phyloP scores from a whole-genome alignment of 345 rosid species.

The Murraya koenigii region DNA sequence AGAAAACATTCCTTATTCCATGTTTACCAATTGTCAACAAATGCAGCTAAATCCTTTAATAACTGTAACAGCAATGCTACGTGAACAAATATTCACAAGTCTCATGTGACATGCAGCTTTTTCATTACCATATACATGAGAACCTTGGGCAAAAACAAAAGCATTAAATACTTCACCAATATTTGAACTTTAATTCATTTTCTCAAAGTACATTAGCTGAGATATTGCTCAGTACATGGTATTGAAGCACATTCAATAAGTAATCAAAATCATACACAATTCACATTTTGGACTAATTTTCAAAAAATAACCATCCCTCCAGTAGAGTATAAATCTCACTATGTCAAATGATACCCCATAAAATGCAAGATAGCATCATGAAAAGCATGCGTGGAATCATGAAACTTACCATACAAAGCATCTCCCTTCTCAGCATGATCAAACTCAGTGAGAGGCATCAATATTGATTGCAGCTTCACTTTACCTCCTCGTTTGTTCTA shows the following conservation, averaged over 20 bases:
- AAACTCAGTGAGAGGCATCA: constrained; percentile 71
- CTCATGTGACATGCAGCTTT: not conserved
- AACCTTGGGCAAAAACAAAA: not conserved
- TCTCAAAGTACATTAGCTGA: not conserved
- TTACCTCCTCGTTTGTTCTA: constrained; percentile 93
- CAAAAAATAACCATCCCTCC: not conserved
- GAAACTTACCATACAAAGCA: constrained; percentile 71
- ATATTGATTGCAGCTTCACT: constrained; percentile 70
- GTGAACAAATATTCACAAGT: not conserved
- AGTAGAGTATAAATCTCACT: not conserved
- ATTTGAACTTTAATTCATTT: not conserved
- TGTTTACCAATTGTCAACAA: not conserved
- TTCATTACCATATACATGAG: not conserved
- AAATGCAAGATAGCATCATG: not conserved
- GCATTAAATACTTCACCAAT: not conserved
- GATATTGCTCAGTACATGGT: not conserved
- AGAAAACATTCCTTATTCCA: not conserved
- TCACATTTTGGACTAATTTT: not conserved
- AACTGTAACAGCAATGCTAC: not conserved
- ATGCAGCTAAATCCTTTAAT: not conserved
- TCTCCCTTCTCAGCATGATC: constrained; percentile 93
- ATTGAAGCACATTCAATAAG: not conserved
- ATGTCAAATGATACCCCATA: not conserved
- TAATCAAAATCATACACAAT: not conserved
- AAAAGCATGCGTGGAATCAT: not conserved